Conservation (phyloP, 345 rosid species). For the Boechera retrofracta region DNA sequence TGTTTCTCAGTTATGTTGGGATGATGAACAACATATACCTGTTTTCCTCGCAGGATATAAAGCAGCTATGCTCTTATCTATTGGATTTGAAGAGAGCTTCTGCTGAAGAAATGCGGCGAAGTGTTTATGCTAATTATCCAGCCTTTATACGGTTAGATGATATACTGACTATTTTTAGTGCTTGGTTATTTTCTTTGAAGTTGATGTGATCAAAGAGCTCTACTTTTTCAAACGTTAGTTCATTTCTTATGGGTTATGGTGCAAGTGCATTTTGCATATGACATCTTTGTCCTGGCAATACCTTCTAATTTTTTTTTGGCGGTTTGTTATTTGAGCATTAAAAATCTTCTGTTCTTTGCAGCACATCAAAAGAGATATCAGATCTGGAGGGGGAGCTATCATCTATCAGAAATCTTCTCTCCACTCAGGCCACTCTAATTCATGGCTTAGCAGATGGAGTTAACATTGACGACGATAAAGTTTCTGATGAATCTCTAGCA, state of each 20-base stretch:
- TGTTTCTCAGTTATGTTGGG: not conserved
- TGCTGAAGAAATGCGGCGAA: slow-evolving; percentile 98
- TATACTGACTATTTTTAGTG: slow-evolving; percentile 22
- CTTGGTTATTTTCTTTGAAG: slow-evolving; percentile 14
- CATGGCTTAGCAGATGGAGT: slow-evolving; percentile 95
- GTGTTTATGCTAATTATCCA: slow-evolving; percentile 95
- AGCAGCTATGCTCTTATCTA: slow-evolving; percentile 76
- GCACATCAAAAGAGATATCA: slow-evolving; percentile 98
- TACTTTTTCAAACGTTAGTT: not conserved
- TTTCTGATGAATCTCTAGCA: slow-evolving; percentile 51
- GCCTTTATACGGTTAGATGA: slow-evolving; percentile 86
- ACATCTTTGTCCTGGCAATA: not conserved
- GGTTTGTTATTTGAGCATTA: slow-evolving; percentile 19
- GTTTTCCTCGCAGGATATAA: slow-evolving; percentile 72
- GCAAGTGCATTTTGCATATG: slow-evolving; percentile 11
- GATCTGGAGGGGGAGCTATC: slow-evolving; percentile 98
- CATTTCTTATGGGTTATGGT: slow-evolving; percentile 13
- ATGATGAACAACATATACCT: not conserved
- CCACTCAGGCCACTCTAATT: slow-evolving; percentile 93
- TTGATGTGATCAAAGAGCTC: slow-evolving; percentile 10
- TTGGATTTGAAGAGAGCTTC: slow-evolving; percentile 96
- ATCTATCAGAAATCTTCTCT: slow-evolving; percentile 86
- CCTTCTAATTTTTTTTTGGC: not conserved
- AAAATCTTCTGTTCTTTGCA: slow-evolving; percentile 45
- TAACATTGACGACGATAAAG: slow-evolving; percentile 60